phyloP scores from a whole-genome alignment of 148 eudicot species.

The Limonium bicolor region DNA sequence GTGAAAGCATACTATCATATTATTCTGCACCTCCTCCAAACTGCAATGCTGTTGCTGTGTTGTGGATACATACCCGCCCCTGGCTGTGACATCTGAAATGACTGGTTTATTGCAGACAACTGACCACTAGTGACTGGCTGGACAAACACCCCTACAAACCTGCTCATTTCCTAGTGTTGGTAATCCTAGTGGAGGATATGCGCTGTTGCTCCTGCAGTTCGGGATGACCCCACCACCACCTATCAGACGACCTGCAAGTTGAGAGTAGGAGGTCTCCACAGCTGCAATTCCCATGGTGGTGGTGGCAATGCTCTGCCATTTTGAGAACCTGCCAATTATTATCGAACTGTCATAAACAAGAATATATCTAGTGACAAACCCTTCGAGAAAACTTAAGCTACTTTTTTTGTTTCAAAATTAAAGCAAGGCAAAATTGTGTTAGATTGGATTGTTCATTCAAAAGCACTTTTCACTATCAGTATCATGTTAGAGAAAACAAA shows the following conservation, averaged over 20 bases:
- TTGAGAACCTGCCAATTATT: constrained; percentile 34
- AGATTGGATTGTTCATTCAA: too few species aligned
- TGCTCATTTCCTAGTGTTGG: constrained; percentile 33
- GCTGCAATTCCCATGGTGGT: constrained; percentile 93
- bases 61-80: constrained; percentile 48
- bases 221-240: too few species aligned
- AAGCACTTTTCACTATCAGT: too few species aligned
- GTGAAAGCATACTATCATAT: constrained; percentile 46
- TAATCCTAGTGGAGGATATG: constrained; percentile 31
- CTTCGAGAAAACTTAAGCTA: too few species aligned
- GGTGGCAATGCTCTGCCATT: constrained; percentile 53
- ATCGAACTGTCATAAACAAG: neutral
- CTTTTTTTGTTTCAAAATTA: too few species aligned
- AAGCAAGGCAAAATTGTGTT: too few species aligned
- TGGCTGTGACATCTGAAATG: constrained; percentile 16
- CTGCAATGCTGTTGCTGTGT: constrained; percentile 18
- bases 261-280: constrained; percentile 24
- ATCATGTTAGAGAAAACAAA: constrained; percentile 1
- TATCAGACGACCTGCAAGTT: constrained; percentile 26
- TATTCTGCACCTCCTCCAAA: too few species aligned
- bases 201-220: constrained; percentile 24
- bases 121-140: constrained; percentile 36
- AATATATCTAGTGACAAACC: too few species aligned
- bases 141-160: constrained; percentile 24
- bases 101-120: constrained; percentile 20